Conservation (phyloP, 179 eudicot species). For the Beta macrorhiza region DNA sequence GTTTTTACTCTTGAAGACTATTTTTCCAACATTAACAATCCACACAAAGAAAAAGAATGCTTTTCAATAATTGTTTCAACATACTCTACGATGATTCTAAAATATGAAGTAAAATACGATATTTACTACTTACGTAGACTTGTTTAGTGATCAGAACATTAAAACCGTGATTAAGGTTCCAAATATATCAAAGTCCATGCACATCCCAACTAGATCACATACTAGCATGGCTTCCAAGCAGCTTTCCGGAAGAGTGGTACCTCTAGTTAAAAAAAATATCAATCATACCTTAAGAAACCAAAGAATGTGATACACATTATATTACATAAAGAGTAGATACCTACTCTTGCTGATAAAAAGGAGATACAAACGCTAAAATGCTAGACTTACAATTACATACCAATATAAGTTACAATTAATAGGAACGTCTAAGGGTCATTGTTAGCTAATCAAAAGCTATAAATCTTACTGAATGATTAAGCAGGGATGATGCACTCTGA, state of each 20-base stretch:
- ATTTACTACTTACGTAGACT: too few relatives aligned
- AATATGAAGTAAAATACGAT: too few relatives aligned
- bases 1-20: too few relatives aligned
- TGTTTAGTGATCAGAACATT: too few relatives aligned
- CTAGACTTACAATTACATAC: constrained; percentile 18
- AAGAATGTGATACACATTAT: constrained; percentile 23
- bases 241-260: neutral
- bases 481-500: neutral
- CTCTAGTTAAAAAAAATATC: constrained; percentile 1
- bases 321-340: constrained; percentile 18
- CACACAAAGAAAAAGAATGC: too few relatives aligned
- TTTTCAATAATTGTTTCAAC: too few relatives aligned
- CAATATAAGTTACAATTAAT: constrained; percentile 4
- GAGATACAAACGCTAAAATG: constrained; percentile 23
- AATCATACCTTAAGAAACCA: constrained; percentile 3
- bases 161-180: too few relatives aligned
- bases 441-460: constrained; percentile 26
- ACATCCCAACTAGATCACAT: too few relatives aligned
- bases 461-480: constrained; percentile 6
- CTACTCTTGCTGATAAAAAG: neutral
- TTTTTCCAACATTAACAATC: too few relatives aligned
- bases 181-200: too few relatives aligned
- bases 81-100: too few relatives aligned
- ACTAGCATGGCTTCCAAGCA: neutral
- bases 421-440: neutral